Evolutionary conservation across 2,329 filamentous ascomycete genomes (phyloP).

Genomic region (Botrytis byssoidea): DNA sequence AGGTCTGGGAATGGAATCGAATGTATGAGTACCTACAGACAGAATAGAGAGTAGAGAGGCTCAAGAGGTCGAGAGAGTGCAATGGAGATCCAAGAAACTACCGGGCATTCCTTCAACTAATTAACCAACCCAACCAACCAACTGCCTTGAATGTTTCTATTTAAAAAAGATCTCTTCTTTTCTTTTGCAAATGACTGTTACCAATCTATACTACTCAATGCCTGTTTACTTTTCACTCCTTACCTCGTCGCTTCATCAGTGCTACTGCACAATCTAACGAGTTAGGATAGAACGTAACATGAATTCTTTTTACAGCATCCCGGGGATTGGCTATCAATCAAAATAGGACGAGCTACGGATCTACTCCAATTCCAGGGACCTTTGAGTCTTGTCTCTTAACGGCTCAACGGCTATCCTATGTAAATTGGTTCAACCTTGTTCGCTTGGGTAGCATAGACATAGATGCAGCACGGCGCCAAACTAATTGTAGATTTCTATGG

Average conservation of each 20-base stretch:
- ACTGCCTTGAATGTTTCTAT: neutral
- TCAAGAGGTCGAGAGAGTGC: neutral
- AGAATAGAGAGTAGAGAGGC: neutral
- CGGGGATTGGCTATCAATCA: neutral
- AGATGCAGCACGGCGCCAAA: neutral
- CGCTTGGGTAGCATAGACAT: neutral
- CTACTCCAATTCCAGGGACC: neutral
- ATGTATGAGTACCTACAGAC: neutral
- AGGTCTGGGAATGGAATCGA: neutral
- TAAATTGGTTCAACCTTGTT: neutral
- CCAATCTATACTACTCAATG: neutral
- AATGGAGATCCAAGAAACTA: neutral
- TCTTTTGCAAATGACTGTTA: neutral
- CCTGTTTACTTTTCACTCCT: neutral
- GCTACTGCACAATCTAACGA: conserved; percentile 4
- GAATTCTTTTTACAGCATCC: neutral
- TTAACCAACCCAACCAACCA: neutral
- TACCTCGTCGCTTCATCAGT: neutral
- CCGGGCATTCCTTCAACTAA: neutral
- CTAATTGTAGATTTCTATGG: neutral
- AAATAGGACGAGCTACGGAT: neutral
- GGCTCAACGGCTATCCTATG: neutral
- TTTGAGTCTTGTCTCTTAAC: neutral
- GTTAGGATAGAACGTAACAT: neutral
- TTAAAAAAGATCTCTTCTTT: neutral